These are phyloP conservation scores for Cyclotella atomus DNA, from an alignment of 108 stramenopile genomes.

Conservation along the genomic window DNA sequence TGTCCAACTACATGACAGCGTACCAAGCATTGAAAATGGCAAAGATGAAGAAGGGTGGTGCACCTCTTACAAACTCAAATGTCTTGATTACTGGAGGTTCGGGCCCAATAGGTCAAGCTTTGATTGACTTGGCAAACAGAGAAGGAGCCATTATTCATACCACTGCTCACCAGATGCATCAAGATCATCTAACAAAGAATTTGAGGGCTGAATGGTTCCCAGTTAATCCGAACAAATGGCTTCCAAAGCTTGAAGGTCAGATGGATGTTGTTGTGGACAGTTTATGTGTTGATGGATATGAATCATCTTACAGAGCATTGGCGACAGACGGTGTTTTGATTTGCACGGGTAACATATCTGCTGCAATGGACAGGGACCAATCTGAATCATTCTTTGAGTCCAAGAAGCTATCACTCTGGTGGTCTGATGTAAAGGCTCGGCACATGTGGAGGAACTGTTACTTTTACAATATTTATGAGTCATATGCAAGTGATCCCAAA, in stretches of 20 bases:
- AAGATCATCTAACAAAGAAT: conserved; percentile 30
- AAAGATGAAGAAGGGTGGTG: conserved; percentile 31
- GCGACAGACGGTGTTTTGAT: conserved; percentile 52
- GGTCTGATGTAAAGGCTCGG: conserved; percentile 45
- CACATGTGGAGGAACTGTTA: conserved; percentile 44
- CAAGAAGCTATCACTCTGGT: conserved; percentile 39
- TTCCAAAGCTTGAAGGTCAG: conserved; percentile 52
- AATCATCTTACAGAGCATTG: conserved; percentile 51
- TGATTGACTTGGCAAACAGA: conserved; percentile 59
- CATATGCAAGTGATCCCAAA: conserved; percentile 49
- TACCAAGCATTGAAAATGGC: conserved; percentile 66
- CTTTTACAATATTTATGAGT: conserved; percentile 57
- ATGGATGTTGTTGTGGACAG: conserved; percentile 76
- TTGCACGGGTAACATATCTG: conserved; percentile 26
- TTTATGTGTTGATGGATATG: conserved; percentile 49
- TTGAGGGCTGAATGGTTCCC: conserved; percentile 10
- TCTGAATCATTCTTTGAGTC: conserved; percentile 18
- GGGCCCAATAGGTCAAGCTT: conserved; percentile 59
- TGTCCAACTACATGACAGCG: conserved; percentile 75
- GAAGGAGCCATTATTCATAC: conserved; percentile 63
- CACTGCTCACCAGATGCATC: conserved; percentile 58
- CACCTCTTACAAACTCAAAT: conserved; percentile 31
- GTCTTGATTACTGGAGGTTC: conserved; percentile 70
- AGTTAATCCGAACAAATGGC: conserved; percentile 58
- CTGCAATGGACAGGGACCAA: neutral